Evolutionary conservation across 2,329 filamentous ascomycete species (phyloP).

Genomic region (Penicillium sclerotigenum): DNA sequence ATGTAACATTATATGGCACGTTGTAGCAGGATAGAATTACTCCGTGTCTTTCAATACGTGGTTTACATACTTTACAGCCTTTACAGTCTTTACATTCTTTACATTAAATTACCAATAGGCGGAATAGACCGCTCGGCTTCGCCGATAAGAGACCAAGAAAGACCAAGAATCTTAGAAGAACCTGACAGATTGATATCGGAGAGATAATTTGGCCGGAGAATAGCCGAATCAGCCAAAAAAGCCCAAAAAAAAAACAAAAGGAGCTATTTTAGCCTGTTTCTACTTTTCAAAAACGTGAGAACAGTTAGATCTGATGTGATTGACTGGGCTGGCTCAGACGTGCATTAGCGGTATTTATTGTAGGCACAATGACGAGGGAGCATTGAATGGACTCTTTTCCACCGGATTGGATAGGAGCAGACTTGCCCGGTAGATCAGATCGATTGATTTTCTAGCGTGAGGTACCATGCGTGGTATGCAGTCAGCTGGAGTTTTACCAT

Average conservation of each 20-base stretch:
- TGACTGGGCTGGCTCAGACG: constrained; percentile 14
- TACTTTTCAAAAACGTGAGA: constrained; percentile 16
- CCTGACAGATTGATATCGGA: constrained; percentile 6
- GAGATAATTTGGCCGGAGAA: constrained; percentile 16
- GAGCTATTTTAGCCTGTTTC: constrained; percentile 11
- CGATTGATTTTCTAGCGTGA: constrained; percentile 1
- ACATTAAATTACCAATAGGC: background rate
- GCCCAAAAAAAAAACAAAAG: no score
- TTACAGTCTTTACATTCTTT: no score
- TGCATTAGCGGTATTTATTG: constrained; percentile 24
- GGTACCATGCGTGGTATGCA: constrained; percentile 7
- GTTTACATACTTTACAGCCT: no score
- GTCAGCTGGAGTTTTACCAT: no score
- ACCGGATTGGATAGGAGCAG: constrained; percentile 9
- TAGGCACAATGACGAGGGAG: constrained; percentile 1
- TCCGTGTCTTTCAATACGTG: no score
- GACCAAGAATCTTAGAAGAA: background rate
- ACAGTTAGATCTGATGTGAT: constrained; percentile 25
- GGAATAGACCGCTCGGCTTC: background rate
- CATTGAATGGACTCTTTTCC: background rate
- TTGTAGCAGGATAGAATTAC: background rate
- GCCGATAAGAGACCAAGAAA: background rate
- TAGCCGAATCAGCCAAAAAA: constrained; percentile 13
- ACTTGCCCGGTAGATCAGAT: constrained; percentile 10
- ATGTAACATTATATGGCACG: background rate